Evolutionary conservation across 805 yeast genomes (phyloP), one percentile per base, ranked within the genome.

Genomic region (Starmerella bombi): DNA sequence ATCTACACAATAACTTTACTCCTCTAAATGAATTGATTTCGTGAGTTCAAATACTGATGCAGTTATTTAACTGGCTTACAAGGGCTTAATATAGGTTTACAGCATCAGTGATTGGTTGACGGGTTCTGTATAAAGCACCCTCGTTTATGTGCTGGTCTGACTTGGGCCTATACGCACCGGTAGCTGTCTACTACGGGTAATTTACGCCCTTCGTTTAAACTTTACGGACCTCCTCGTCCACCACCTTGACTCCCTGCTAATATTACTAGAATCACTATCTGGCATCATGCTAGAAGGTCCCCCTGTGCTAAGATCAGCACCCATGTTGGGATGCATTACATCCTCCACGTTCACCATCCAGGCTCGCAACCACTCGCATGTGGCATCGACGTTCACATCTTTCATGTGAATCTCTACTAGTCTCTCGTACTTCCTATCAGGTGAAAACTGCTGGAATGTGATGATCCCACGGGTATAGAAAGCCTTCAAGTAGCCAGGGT

Each of bases 391-490:
- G 28, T 38, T 23, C 5, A 16, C 37, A 3, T 19, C 23, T 12
- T 15, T 5, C 50, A 46, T 43, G 4, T 25, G 40, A 23, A 46
- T 23, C 36, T 46, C 43, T 9, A 41, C 37, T 3, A 27, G 34
- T 9, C 28, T 10, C 10, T 6, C 12, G 16, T 20, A 10, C 23
- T 30, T 5, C 14, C n/a, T 8, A 17, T 14, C 14, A 3, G 7
- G 12, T 4, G 22, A 20, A 3, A 27, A 19, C 35, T 40, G 38
- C 30, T 30, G 31, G 12, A 46, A 20, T 3, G 27, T 38, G 4
- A 46, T 25, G 14, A 38, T 27, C 8, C 23, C 40, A 12, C 9
- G 15, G 5, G 34, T 27, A 16, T 5, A 20, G 31, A 17, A 33
- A 5, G 25, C 48, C 2, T 22, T 25, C 8, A 48, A 29, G 16